These are phyloP conservation scores for Caloboletus inedulis DNA, from an alignment of 1,284 basidiomycete species.

Conservation along the genomic window DNA sequence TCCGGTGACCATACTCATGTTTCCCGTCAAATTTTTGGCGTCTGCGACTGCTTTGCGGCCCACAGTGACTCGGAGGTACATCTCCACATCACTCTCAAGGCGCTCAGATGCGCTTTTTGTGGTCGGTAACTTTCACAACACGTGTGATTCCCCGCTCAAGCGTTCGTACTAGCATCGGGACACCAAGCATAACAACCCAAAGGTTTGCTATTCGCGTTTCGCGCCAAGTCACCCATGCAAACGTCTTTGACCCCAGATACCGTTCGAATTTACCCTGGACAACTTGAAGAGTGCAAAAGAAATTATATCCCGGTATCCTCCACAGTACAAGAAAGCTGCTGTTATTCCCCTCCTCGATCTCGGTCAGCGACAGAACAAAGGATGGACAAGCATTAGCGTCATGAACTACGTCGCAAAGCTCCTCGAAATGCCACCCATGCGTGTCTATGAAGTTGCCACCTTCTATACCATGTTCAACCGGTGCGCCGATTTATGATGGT, in stretches of 20 bases:
- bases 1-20: conserved; percentile 18
- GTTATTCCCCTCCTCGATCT: conserved; percentile 96
- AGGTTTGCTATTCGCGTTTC: conserved; percentile 42
- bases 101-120: conserved; percentile 54
- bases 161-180: conserved; percentile 74
- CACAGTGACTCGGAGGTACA: conserved; percentile 26
- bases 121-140: conserved; percentile 35
- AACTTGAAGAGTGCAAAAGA: conserved; percentile 85
- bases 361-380: conserved; percentile 96
- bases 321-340: conserved; percentile 97
- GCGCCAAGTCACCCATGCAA: neutral
- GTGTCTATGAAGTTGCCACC: conserved; percentile 98
- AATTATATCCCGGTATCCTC: conserved; percentile 90
- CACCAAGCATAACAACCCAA: conserved; percentile 89
- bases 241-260: conserved; percentile 57
- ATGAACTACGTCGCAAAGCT: conserved; percentile 98
- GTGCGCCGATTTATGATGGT: conserved; percentile 38
- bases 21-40: conserved; percentile 17
- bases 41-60: conserved; percentile 19
- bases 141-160: conserved; percentile 9
- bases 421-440: conserved; percentile 96
- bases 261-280: conserved; percentile 82
- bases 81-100: conserved; percentile 39
- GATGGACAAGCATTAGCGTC: conserved; percentile 97
- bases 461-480: conserved; percentile 99